phyloP scores from a whole-genome alignment of 1,284 basidiomycete species.

The Apiotrichum gamsii region DNA sequence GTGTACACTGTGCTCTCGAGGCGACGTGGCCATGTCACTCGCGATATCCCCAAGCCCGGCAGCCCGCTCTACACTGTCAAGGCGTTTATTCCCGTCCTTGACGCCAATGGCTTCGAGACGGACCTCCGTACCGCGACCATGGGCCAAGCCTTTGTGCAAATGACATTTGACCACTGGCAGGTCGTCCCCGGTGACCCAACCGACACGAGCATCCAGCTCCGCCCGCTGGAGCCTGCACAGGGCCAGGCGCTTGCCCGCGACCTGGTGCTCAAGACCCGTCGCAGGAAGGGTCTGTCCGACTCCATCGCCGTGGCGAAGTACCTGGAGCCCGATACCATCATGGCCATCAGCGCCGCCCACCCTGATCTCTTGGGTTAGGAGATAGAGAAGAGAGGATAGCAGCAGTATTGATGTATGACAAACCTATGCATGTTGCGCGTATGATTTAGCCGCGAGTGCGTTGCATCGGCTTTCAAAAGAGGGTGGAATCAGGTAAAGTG shows the following conservation, averaged over 20 bases:
- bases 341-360: constrained; percentile 82
- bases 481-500: too few relatives aligned
- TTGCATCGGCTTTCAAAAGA: too few relatives aligned
- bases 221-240: constrained; percentile 93
- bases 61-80: constrained; percentile 96
- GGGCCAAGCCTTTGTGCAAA: constrained; percentile 94
- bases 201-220: constrained; percentile 87
- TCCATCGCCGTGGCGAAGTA: constrained; percentile 92
- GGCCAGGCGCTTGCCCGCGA: constrained; percentile 87
- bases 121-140: constrained; percentile 94
- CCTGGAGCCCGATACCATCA: constrained; percentile 69
- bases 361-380: constrained; percentile 70
- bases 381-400: not conserved
- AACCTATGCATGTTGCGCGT: constrained; percentile 4
- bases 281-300: constrained; percentile 90
- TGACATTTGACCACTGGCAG: constrained; percentile 97
- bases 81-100: constrained; percentile 94
- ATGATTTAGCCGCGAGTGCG: too few relatives aligned
- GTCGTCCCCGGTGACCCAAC: constrained; percentile 98
- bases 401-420: not conserved
- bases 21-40: constrained; percentile 93
- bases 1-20: constrained; percentile 96
- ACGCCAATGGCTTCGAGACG: constrained; percentile 98
- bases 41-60: constrained; percentile 94
- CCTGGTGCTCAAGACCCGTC: constrained; percentile 89